phyloP scores from a whole-genome alignment of 192 early-diverging fungal species.

The Coemansia sp. region DNA sequence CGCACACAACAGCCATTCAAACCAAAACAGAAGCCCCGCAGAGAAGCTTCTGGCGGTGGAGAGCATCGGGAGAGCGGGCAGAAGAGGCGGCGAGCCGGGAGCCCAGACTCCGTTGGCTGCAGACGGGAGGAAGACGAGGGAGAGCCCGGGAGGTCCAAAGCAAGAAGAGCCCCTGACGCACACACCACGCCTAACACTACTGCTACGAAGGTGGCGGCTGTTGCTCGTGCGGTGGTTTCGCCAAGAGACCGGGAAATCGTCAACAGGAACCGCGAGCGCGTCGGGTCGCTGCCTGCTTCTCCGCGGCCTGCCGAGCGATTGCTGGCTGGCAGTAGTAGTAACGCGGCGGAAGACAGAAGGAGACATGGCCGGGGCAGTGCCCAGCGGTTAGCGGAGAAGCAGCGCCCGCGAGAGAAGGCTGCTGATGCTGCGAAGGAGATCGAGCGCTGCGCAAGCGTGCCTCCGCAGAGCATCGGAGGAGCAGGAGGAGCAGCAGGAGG shows the following conservation, averaged over 20 bases:
- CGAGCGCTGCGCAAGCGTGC: conserved; percentile 25
- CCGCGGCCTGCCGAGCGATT: conserved; percentile 24
- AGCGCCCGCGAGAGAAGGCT: not conserved
- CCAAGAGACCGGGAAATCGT: conserved; percentile 29
- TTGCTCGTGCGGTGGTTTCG: conserved; percentile 12
- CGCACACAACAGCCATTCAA: no score
- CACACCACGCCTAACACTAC: no score
- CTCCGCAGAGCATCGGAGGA: conserved; percentile 6
- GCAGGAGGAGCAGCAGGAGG: not conserved
- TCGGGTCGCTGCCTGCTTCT: conserved; percentile 42
- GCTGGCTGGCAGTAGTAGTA: not conserved
- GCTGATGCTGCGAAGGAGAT: conserved; percentile 8
- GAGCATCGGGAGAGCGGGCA: conserved; percentile 1
- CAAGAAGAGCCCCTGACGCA: conserved; percentile 9
- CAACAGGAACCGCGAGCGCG: conserved; percentile 45
- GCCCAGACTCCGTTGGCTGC: not conserved
- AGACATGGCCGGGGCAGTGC: not conserved
- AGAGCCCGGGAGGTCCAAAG: not conserved
- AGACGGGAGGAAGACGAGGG: not conserved
- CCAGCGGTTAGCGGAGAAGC: no score
- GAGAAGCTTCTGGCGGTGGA: no score
- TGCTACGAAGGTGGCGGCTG: not conserved
- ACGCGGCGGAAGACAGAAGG: not conserved
- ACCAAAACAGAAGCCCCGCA: no score
- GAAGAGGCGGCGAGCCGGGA: conserved; percentile 1